Percentiles rank a stretch among this genome's conserved stretches.
Conservation (phyloP, 2,329 filamentous ascomycete species). For the Talaromyces sp. region DNA sequence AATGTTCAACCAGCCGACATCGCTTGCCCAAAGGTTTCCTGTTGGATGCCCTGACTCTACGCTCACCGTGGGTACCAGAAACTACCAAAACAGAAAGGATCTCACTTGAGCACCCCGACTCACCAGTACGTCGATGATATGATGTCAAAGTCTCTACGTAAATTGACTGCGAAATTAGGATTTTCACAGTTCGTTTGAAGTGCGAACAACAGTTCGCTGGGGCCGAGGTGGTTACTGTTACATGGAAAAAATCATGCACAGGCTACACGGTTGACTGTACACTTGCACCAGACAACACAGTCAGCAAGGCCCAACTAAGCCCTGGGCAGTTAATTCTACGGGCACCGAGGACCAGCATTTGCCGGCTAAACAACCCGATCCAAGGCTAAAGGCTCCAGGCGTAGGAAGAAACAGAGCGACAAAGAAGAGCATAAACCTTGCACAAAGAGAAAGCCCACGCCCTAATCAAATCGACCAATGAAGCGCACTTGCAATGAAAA, state of each 20-base stretch:
- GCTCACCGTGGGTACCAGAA: not conserved
- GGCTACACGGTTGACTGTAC: not conserved
- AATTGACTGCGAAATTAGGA: not conserved
- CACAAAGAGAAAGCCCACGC: not conserved
- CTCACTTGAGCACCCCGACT: not conserved
- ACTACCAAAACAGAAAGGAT: not conserved
- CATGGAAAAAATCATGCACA: not conserved
- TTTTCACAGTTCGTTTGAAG: not conserved
- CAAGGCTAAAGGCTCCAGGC: not conserved
- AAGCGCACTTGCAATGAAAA: not conserved
- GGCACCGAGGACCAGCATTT: not conserved
- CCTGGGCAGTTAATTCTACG: not conserved
- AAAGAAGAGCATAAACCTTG: not conserved
- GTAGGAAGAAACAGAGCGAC: not conserved
- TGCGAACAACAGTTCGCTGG: not conserved
- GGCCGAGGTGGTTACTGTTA: not conserved
- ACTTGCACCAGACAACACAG: not conserved
- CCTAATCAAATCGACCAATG: not conserved
- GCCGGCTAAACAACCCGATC: not conserved
- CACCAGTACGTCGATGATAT: not conserved
- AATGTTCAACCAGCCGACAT: not conserved
- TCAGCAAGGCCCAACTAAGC: not conserved
- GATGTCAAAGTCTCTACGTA: not conserved
- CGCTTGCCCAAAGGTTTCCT: not conserved
- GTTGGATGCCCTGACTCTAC: not conserved